These are phyloP conservation scores for Debaryomyces singareniensis DNA, from an alignment of 1,139 yeast species.

Conservation along the genomic window DNA sequence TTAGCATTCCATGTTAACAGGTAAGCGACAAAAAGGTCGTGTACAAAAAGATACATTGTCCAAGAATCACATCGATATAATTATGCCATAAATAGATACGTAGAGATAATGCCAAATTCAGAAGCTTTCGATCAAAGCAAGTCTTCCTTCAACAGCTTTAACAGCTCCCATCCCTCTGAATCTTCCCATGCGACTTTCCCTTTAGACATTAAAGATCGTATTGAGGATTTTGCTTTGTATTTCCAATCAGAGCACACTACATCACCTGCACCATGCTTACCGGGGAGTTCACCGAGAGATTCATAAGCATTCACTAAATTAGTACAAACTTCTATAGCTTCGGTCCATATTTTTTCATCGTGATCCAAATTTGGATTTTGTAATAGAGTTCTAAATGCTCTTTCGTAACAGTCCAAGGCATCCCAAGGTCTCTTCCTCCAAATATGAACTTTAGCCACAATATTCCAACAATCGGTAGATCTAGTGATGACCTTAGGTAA, in stretches of 20 bases:
- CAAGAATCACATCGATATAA: too few relatives aligned
- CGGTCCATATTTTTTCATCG: conserved; percentile 64
- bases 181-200: conserved; percentile 80
- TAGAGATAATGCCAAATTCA: too few relatives aligned
- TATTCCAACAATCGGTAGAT: conserved; percentile 74
- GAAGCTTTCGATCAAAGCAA: too few relatives aligned
- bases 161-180: conserved; percentile 66
- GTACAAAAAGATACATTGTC: too few relatives aligned
- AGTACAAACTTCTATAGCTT: conserved; percentile 71
- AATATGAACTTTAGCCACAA: conserved; percentile 74
- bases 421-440: conserved; percentile 90
- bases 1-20: too few relatives aligned
- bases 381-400: conserved; percentile 70
- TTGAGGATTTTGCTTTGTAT: conserved; percentile 68
- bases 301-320: conserved; percentile 87
- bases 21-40: too few relatives aligned
- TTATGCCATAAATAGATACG: too few relatives aligned
- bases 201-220: conserved; percentile 71
- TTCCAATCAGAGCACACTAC: conserved; percentile 89
- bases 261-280: conserved; percentile 78
- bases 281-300: conserved; percentile 79
- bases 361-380: conserved; percentile 61
- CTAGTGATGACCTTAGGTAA: conserved; percentile 67
- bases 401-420: conserved; percentile 79
- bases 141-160: conserved; percentile 50